Evolutionary conservation across 2,329 filamentous ascomycete species (phyloP), one percentile per base, ranked within the genome.

Genomic region (Paraphoma sp.): DNA sequence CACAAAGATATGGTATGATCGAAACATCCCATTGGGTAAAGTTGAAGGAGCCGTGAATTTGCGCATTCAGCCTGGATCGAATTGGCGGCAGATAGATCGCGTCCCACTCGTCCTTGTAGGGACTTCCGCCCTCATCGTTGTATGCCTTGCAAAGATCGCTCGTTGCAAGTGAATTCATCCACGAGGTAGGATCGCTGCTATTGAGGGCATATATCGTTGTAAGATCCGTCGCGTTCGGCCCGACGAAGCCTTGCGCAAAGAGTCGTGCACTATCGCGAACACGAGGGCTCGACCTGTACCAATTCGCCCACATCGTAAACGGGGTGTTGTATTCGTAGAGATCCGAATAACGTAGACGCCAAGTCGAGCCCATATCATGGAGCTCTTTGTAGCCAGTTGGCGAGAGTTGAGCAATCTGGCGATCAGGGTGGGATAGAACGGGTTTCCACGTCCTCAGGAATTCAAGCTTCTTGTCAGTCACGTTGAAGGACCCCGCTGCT

Each of bases 1-100:
- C 88, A 63, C 88, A 91, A n/a, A 90, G 79, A 63, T 90, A 89
- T 0, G 87, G 87, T 48, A 90, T 86, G 44, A 83, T 81, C 7
- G 76, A 78, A 42, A 87, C 77, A 54, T 89, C 86, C 1, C 72
- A 75, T 31, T 81, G 75, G 0, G 79, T 81, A 33, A 89, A 79
- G 1, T 81, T 82, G 33, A 89, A 80, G 33, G 89, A 80, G 1
- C 87, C 86, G 0, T 73, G 65, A 31, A 89, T 80, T 33, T 85
- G 68, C 6, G 74, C 66, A 62, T 88, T 84, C 45, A 89, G 75
- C 3, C 87, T 83, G 23, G 79, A 72, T 54, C 79, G 78, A 62
- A 86, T 82, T 0, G 80, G 80, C 0, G 86, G 84, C 0, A 86
- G 76, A 69, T 83, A 87, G 51, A 81, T 77, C 30, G 69, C 62